phyloP scores from a whole-genome alignment of 768 basidiomycete species.

The Boletus sensibilis region DNA sequence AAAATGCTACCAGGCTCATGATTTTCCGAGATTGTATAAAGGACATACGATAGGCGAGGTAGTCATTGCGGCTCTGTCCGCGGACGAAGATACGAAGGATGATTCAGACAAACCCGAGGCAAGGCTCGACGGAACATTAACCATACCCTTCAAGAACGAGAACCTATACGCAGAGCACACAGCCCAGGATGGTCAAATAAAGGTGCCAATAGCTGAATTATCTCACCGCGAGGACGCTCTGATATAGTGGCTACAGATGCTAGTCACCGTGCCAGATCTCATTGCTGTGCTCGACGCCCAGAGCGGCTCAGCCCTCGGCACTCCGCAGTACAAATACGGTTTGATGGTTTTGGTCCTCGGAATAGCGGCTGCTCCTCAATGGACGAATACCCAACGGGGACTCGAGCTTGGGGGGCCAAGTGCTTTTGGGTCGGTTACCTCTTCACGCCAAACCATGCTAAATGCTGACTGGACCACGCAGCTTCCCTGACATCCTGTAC shows the following conservation, averaged over 20 bases:
- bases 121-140: constrained; percentile 35
- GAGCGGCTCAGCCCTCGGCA: constrained; percentile 59
- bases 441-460: not conserved
- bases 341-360: constrained; percentile 54
- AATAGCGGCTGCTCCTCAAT: constrained; percentile 50
- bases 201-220: constrained; percentile 8
- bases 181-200: constrained; percentile 26
- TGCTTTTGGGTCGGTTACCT: constrained; percentile 48
- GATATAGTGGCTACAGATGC: constrained; percentile 34
- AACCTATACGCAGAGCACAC: constrained; percentile 51
- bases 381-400: constrained; percentile 50
- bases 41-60: constrained; percentile 43
- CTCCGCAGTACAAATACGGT: constrained; percentile 61
- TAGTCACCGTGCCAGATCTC: constrained; percentile 63
- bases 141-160: constrained; percentile 64
- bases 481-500: constrained; percentile 36
- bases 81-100: constrained; percentile 31
- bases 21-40: constrained; percentile 28
- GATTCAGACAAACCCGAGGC: constrained; percentile 14
- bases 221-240: not conserved
- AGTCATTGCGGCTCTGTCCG: constrained; percentile 28
- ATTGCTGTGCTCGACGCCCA: constrained; percentile 64
- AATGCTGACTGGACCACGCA: constrained; percentile 12
- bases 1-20: not conserved
- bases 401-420: constrained; percentile 50